These are phyloP conservation scores for Magnusiomyces suaveolens DNA, from an alignment of 1,139 yeast genomes.

Conservation along the genomic window DNA sequence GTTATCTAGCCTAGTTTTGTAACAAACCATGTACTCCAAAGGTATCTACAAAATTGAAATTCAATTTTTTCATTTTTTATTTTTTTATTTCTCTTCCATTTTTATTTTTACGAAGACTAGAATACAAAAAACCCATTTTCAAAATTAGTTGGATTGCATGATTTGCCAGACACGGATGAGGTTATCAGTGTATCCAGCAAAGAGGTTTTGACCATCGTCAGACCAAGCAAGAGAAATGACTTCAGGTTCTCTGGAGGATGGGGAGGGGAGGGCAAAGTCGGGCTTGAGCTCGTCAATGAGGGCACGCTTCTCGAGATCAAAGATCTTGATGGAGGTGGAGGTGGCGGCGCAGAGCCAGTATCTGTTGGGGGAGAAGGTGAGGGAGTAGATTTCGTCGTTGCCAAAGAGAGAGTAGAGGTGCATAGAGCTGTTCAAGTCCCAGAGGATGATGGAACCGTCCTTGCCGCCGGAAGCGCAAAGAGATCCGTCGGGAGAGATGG, in stretches of 20 bases:
- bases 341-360: slow-evolving; percentile 99
- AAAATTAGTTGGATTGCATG: slow-evolving; percentile 66
- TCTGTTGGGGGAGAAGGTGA: slow-evolving; percentile 99
- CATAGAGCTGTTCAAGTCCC: slow-evolving; percentile 89
- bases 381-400: slow-evolving; percentile 94
- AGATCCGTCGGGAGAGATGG: slow-evolving; percentile 99
- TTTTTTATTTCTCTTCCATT: no score
- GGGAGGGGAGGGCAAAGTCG: slow-evolving; percentile 49
- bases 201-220: slow-evolving; percentile 98
- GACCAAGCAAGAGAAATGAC: slow-evolving; percentile 99
- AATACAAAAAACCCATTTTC: no score
- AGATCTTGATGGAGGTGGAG: slow-evolving; percentile 94
- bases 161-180: slow-evolving; percentile 99
- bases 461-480: slow-evolving; percentile 99
- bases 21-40: no score
- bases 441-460: slow-evolving; percentile 97
- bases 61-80: no score
- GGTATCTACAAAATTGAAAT: no score
- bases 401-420: slow-evolving; percentile 92
- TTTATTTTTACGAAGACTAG: no score
- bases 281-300: slow-evolving; percentile 98
- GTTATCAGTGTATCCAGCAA: slow-evolving; percentile 99
- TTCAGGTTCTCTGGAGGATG: slow-evolving; percentile 92
- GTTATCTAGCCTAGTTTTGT: no score
- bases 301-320: slow-evolving; percentile 92